Evolutionary conservation across 2,329 filamentous ascomycete genomes (phyloP).

Genomic region (Plectosphaerella sp.): DNA sequence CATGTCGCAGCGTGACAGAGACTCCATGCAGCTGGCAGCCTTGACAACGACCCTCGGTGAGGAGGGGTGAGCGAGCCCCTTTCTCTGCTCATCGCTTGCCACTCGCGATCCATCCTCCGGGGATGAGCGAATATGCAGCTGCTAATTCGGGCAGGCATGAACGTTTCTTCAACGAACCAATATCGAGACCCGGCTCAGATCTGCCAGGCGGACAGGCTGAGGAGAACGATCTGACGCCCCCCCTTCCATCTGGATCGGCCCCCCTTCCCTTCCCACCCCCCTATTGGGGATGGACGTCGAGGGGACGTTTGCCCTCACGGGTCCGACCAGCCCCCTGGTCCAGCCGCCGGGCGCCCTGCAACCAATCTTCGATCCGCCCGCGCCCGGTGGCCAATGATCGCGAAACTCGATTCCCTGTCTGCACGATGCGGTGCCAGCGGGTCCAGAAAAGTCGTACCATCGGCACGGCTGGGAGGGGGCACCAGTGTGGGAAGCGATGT

Average conservation of each 20-base stretch:
- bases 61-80: no score
- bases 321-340: slow-evolving; percentile 6
- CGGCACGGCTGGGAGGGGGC: slow-evolving; percentile 9
- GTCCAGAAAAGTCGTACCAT: slow-evolving; percentile 16
- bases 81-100: no score
- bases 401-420: slow-evolving; percentile 8
- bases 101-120: no score
- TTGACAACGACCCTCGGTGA: no score
- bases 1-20: no score
- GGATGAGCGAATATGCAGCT: no score
- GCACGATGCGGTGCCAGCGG: slow-evolving; percentile 4
- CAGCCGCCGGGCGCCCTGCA: slow-evolving; percentile 8
- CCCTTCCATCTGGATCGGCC: neutral
- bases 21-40: no score
- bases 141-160: neutral
- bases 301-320: neutral
- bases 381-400: slow-evolving; percentile 14
- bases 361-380: slow-evolving; percentile 16
- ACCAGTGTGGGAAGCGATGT: slow-evolving; percentile 8
- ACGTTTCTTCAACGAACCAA: slow-evolving; percentile 1
- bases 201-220: no score
- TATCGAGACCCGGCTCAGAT: neutral
- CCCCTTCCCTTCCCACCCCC: neutral
- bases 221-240: neutral
- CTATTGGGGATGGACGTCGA: neutral